A percentile compares a stretch with the other conserved stretches of the same genome.
Evolutionary conservation across 1,139 yeast species (phyloP).

Genomic region (Sugiyamaella grinbergsii): DNA sequence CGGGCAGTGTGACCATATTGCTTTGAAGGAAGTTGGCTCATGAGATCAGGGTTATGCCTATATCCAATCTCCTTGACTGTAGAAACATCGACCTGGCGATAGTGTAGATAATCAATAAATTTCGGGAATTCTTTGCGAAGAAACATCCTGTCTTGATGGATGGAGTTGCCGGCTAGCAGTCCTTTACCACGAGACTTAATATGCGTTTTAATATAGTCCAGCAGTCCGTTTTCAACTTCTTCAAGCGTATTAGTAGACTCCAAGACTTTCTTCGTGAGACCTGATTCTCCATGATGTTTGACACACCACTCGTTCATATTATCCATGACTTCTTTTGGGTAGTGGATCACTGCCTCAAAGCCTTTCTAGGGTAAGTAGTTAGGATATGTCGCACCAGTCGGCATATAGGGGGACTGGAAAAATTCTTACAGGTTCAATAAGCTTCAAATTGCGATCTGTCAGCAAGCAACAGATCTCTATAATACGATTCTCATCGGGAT

Average conservation of each 20-base stretch:
- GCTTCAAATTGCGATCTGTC: constrained; percentile 76
- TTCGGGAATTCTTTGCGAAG: constrained; percentile 81
- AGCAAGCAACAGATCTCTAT: constrained; percentile 90
- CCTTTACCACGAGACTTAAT: constrained; percentile 58
- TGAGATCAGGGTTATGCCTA: constrained; percentile 71
- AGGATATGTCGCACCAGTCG: too few species aligned
- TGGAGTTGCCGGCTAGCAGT: constrained; percentile 84
- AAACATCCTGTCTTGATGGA: constrained; percentile 89
- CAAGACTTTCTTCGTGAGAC: constrained; percentile 71
- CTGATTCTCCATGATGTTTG: constrained; percentile 73
- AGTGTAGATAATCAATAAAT: constrained; percentile 63
- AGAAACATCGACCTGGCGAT: constrained; percentile 87
- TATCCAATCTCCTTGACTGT: constrained; percentile 75
- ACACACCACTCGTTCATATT: constrained; percentile 86
- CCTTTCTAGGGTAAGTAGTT: constrained; percentile 49
- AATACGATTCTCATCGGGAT: constrained; percentile 69
- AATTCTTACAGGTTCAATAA: constrained; percentile 55
- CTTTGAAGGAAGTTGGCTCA: constrained; percentile 63
- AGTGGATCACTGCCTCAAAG: constrained; percentile 80
- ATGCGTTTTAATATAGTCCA: constrained; percentile 59
- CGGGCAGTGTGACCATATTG: constrained; percentile 77
- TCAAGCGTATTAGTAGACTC: constrained; percentile 55
- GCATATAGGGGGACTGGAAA: too few species aligned
- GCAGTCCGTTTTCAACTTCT: constrained; percentile 65
- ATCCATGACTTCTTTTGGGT: constrained; percentile 63